phyloP scores from a whole-genome alignment of 441 rosid species.

The Capsella rubella region DNA sequence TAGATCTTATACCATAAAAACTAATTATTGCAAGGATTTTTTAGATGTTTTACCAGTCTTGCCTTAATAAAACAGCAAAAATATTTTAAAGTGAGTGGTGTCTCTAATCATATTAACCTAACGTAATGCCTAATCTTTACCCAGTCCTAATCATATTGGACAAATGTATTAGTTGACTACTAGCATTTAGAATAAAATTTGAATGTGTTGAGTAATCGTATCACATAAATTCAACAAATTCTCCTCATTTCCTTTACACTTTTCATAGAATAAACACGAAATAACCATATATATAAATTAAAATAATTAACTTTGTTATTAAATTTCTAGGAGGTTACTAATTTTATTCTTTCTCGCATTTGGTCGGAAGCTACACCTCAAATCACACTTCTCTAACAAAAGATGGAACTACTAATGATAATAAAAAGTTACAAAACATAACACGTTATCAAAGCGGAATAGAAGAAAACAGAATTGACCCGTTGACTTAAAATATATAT shows the following conservation, averaged over 20 bases:
- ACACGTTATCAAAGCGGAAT: conserved; percentile 3
- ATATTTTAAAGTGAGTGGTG: conserved; percentile 7
- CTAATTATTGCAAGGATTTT: not conserved
- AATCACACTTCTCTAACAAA: conserved; percentile 10
- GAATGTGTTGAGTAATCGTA: not conserved
- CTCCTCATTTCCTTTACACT: not conserved
- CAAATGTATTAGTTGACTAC: not conserved
- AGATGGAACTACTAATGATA: not conserved
- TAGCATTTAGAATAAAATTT: not conserved
- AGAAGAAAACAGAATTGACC: conserved; percentile 25
- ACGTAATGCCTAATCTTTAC: not conserved
- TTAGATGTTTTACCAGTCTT: conserved; percentile 21
- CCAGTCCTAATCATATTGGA: conserved; percentile 8
- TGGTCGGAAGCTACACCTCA: conserved; percentile 23
- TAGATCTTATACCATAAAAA: not conserved
- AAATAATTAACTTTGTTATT: not conserved
- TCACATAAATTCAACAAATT: not conserved
- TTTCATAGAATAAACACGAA: not conserved
- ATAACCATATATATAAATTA: not conserved
- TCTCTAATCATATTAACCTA: conserved; percentile 23
- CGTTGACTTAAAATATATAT: conserved; percentile 24
- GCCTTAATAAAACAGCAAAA: conserved; percentile 20
- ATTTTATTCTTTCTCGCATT: conserved; percentile 6
- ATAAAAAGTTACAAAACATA: not conserved
- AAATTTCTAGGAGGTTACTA: not conserved